Evolutionary conservation across 176 grass and related monocot species (phyloP), one percentile per base, ranked within the genome.

Genomic region (Saccharum officinarum): DNA sequence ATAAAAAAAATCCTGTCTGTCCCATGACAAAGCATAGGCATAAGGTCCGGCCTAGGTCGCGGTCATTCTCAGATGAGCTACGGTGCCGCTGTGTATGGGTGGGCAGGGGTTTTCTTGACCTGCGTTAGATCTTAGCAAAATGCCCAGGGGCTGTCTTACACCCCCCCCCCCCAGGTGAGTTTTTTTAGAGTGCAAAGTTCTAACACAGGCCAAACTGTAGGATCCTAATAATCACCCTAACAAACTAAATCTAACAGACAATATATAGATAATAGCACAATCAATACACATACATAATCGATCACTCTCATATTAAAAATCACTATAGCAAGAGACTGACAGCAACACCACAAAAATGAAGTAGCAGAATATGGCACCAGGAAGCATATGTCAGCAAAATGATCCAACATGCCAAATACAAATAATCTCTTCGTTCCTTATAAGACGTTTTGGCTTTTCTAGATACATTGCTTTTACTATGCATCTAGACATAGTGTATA

Each of bases 301-400:
- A 23, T 78, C 12, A n/a, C 42, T 54, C 42, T 18, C 42, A 23
- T 47, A 49, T 63, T 44, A 80, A 33, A 6, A 80, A 63, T 71
- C 36, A 80, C 47, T 42, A 67, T 42, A 57, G 44, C 5, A 54
- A 75, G 8, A 59, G 40, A 80, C 22, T 72, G 25, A 13, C 18
- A 69, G 25, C 10, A 2, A 25, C 44, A 73, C 34, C 77, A 67
- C 14, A 75, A 68, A 73, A 22, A 80, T 70, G 37, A 30, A 57
- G 72, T 73, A 10, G 26, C 57, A 82, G 40, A 42, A 65, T 57
- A 73, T 82, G 45, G 26, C 7, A 82, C 20, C 3, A 52, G 62
- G 18, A 81, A 90, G 72, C 54, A 72, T 65, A 65, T 82, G 14
- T 10, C 54, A 47, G 31, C 17, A 80, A 71, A 75, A 40, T 44